phyloP scores from a whole-genome alignment of 345 rosid genomes.

The Ricinus communis region DNA sequence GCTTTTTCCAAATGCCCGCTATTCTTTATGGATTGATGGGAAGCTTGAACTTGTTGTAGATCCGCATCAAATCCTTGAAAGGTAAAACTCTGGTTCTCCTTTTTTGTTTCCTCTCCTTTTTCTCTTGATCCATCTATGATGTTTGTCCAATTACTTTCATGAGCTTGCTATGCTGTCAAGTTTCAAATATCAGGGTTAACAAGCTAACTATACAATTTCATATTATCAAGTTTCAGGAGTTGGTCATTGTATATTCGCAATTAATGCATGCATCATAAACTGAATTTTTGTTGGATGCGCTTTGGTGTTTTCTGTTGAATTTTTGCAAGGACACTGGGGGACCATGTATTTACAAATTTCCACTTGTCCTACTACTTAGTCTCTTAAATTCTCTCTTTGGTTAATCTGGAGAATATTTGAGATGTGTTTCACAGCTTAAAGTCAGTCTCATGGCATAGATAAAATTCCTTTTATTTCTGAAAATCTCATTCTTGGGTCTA shows the following conservation, averaged over 20 bases:
- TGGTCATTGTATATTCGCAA: not conserved
- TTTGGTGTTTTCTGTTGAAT: not conserved
- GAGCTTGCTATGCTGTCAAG: not conserved
- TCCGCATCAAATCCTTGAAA: slow-evolving; percentile 96
- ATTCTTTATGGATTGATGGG: slow-evolving; percentile 96
- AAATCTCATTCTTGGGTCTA: not conserved
- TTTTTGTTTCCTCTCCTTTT: not conserved
- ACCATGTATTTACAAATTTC: too few species aligned
- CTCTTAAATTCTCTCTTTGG: not conserved
- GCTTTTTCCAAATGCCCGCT: slow-evolving; percentile 89
- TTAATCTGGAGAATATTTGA: not conserved
- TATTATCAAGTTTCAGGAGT: not conserved
- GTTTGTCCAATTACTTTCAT: not conserved
- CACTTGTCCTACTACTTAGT: not conserved
- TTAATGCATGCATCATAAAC: not conserved
- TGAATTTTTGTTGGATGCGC: not conserved
- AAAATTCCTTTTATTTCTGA: not conserved
- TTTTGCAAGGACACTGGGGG: too few species aligned
- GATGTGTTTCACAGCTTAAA: not conserved
- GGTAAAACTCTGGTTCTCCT: slow-evolving; percentile 44
- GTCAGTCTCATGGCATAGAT: not conserved
- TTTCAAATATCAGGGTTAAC: not conserved
- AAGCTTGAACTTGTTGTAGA: slow-evolving; percentile 93
- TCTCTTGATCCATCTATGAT: not conserved
- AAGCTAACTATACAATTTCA: not conserved